phyloP scores from a whole-genome alignment of 116 monocot genomes.

The Posidonia oceanica region DNA sequence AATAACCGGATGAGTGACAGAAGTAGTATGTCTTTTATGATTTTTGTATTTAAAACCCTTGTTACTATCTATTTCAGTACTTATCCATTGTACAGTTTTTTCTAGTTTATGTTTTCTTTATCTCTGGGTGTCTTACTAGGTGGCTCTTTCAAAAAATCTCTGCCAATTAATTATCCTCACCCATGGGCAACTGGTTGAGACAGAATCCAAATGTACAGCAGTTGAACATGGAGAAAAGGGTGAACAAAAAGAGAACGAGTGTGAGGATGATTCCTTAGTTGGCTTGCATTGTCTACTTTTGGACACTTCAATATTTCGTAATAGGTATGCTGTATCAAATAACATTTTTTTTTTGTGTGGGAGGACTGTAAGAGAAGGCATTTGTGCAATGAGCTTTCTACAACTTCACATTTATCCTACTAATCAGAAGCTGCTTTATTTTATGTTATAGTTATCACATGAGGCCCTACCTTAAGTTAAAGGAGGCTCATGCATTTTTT shows the following conservation, averaged over 20 bases:
- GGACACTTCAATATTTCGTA: constrained; percentile 75
- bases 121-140: constrained; percentile 22
- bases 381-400: too few relatives aligned
- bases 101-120: too few relatives aligned
- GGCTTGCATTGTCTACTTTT: constrained; percentile 74
- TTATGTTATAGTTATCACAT: too few relatives aligned
- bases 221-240: constrained; percentile 2
- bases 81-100: too few relatives aligned
- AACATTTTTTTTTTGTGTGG: not conserved
- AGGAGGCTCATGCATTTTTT: too few relatives aligned
- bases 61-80: too few relatives aligned
- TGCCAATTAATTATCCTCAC: constrained; percentile 52
- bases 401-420: too few relatives aligned
- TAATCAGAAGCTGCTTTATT: too few relatives aligned
- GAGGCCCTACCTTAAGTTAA: too few relatives aligned
- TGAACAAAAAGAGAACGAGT: not conserved
- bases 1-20: too few relatives aligned
- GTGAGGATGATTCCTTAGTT: constrained; percentile 17
- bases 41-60: too few relatives aligned
- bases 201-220: not conserved
- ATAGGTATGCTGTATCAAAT: constrained; percentile 31
- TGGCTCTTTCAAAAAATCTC: constrained; percentile 71
- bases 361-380: not conserved
- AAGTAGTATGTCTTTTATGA: too few relatives aligned
- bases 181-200: constrained; percentile 42